Evolutionary conservation across 805 yeast species (phyloP).

Genomic region (Saccharomycopsis microspora): DNA sequence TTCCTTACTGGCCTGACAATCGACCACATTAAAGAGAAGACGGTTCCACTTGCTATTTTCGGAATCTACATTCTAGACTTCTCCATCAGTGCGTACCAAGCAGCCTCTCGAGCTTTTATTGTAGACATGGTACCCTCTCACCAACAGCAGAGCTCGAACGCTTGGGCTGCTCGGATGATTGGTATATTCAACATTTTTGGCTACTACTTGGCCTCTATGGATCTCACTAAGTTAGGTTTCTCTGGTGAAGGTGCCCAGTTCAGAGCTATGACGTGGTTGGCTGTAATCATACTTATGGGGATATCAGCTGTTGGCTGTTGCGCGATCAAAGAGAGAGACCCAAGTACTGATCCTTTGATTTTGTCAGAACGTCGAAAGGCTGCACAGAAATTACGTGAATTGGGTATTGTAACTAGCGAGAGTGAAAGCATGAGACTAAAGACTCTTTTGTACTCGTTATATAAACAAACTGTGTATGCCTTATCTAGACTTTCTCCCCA

Average conservation of each 20-base stretch:
- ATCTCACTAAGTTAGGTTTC: slow-evolving; percentile 26
- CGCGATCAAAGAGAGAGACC: slow-evolving; percentile 37
- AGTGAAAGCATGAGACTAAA: slow-evolving; percentile 18
- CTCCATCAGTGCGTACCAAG: slow-evolving; percentile 47
- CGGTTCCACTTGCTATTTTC: slow-evolving; percentile 40
- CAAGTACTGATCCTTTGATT: slow-evolving; percentile 30
- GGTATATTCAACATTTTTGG: slow-evolving; percentile 50
- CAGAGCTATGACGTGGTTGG: slow-evolving; percentile 34
- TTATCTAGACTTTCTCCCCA: slow-evolving; percentile 35
- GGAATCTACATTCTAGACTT: slow-evolving; percentile 45
- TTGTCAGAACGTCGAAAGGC: slow-evolving; percentile 27
- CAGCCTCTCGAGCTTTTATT: slow-evolving; percentile 47
- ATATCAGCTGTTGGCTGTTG: slow-evolving; percentile 30
- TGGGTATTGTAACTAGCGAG: slow-evolving; percentile 22
- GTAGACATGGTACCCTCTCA: slow-evolving; percentile 48
- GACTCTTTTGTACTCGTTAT: slow-evolving; percentile 18
- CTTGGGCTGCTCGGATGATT: slow-evolving; percentile 58
- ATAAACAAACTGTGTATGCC: slow-evolving; percentile 27
- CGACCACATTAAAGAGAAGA: slow-evolving; percentile 21
- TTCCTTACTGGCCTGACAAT: slow-evolving; percentile 17
- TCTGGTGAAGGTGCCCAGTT: slow-evolving; percentile 27
- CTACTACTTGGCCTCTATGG: slow-evolving; percentile 38
- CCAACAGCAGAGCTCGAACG: slow-evolving; percentile 50
- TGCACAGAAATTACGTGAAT: slow-evolving; percentile 22
- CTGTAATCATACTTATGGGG: slow-evolving; percentile 29